Conservation (phyloP, 169 alveolate species). For the Eimeria sp. region DNA sequence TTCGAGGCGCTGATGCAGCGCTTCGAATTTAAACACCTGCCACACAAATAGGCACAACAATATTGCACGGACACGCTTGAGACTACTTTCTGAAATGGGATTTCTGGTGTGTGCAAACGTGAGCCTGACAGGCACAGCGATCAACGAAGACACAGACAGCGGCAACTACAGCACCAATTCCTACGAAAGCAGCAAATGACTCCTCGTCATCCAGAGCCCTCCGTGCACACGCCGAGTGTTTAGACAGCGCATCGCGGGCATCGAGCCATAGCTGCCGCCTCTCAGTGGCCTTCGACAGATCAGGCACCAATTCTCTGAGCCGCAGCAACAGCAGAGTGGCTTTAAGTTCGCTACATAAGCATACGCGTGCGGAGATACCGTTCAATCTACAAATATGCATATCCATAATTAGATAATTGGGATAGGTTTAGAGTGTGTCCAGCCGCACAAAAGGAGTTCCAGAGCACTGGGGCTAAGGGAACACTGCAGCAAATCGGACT, state of each 20-base stretch:
- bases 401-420: too few species aligned
- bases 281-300: background rate
- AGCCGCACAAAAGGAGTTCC: conserved; percentile 33
- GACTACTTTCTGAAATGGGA: too few species aligned
- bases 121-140: background rate
- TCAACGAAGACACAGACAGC: background rate
- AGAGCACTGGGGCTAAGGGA: background rate
- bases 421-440: background rate
- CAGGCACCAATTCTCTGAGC: conserved; percentile 38
- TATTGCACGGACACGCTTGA: background rate
- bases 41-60: background rate
- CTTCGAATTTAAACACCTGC: conserved; percentile 4
- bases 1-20: conserved; percentile 45
- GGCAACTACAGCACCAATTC: background rate
- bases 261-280: conserved; percentile 54
- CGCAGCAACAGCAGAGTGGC: background rate
- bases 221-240: background rate
- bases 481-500: conserved; percentile 14
- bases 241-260: conserved; percentile 22
- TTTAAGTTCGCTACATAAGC: background rate
- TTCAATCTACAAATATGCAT: too few species aligned
- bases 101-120: background rate
- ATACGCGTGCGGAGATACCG: too few species aligned
- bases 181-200: conserved; percentile 11
- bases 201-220: conserved; percentile 47